phyloP scores from a whole-genome alignment of 352 stramenopile genomes.

The Phytopythium oedochilum region DNA sequence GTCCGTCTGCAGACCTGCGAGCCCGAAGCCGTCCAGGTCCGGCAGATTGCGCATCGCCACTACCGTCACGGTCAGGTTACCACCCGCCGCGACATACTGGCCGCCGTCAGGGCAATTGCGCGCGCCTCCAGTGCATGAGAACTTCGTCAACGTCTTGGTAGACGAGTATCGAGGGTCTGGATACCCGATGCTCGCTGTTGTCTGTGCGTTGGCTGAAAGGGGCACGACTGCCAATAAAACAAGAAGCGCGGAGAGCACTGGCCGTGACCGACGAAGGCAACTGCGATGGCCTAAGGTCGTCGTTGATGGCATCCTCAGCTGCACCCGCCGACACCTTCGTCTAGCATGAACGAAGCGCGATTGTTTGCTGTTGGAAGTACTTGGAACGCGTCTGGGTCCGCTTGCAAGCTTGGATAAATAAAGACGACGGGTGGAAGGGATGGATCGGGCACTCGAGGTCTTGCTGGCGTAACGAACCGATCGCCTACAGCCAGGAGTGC shows the following conservation, averaged over 20 bases:
- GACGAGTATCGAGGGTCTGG: conserved; percentile 63
- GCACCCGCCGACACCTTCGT: neutral
- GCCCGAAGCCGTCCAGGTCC: conserved; percentile 73
- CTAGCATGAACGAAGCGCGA: neutral
- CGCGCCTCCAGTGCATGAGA: conserved; percentile 64
- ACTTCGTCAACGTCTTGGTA: conserved; percentile 40
- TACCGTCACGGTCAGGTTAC: conserved; percentile 84
- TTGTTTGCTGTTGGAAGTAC: neutral
- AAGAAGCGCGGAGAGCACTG: neutral
- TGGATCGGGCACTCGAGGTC: too few relatives aligned
- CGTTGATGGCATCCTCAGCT: neutral
- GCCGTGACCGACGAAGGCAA: neutral
- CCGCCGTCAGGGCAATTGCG: conserved; percentile 68
- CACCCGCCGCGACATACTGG: conserved; percentile 70
- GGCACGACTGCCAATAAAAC: neutral
- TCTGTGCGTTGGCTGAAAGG: conserved; percentile 26
- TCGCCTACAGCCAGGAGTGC: neutral
- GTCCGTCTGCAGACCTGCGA: conserved; percentile 62
- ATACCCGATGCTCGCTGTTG: conserved; percentile 47
- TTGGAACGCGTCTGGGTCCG: neutral
- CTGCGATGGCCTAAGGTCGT: too few relatives aligned
- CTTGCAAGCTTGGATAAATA: neutral
- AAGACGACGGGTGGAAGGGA: neutral
- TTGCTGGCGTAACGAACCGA: neutral
- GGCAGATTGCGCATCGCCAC: conserved; percentile 83